These are phyloP conservation scores for Acanthochlamys bracteata DNA, from an alignment of 106 monocot species.

Conservation along the genomic window DNA sequence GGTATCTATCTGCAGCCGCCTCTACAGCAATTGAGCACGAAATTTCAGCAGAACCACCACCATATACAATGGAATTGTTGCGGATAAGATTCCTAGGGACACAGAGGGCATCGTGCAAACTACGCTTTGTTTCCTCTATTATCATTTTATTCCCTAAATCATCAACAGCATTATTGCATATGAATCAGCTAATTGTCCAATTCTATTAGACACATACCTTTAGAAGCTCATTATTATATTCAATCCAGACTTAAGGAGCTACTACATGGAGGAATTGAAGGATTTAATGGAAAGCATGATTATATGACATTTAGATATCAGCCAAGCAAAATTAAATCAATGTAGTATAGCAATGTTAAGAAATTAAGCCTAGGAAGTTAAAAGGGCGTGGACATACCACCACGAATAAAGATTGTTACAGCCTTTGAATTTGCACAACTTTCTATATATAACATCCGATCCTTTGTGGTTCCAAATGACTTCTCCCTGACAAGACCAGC, in stretches of 20 bases:
- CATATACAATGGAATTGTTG: constrained; percentile 95
- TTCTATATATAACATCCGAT: constrained; percentile 94
- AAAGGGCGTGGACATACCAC: constrained; percentile 42
- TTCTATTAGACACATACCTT: too few species aligned
- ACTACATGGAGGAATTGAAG: too few species aligned
- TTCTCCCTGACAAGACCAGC: constrained; percentile 98
- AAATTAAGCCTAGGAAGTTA: background rate
- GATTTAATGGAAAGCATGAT: too few species aligned
- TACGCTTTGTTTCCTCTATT: constrained; percentile 96
- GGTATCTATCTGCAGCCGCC: constrained; percentile 76
- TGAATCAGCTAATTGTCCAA: too few species aligned
- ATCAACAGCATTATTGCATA: background rate
- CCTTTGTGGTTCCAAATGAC: constrained; percentile 97
- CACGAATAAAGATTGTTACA: constrained; percentile 95
- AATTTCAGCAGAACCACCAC: constrained; percentile 98
- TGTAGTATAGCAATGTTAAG: too few species aligned
- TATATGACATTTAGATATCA: too few species aligned
- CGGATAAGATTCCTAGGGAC: constrained; percentile 93
- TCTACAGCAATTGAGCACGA: constrained; percentile 93
- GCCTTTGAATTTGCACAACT: constrained; percentile 95
- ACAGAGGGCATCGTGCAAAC: constrained; percentile 90
- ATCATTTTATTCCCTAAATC: constrained; percentile 90
- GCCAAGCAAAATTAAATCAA: too few species aligned
- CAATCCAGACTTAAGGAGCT: too few species aligned
- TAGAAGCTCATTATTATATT: too few species aligned